A percentile compares a stretch with the other conserved stretches of the same genome.
Evolutionary conservation across 305 asterid species (phyloP).

Genomic region (Solanum chacoense): DNA sequence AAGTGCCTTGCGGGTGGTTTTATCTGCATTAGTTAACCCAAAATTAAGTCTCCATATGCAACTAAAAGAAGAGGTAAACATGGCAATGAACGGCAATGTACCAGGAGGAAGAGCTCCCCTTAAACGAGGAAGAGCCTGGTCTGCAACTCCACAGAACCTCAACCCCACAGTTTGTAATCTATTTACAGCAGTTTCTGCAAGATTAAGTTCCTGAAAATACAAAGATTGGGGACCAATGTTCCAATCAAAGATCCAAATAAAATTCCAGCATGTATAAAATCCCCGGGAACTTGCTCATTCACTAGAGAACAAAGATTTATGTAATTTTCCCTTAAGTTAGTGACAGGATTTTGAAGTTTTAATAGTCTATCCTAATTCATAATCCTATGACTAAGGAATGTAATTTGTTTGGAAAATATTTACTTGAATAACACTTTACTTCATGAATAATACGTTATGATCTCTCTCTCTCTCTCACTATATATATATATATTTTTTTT

Average conservation of each 20-base stretch:
- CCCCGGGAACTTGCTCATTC: background rate
- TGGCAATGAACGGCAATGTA: slow-evolving; percentile 18
- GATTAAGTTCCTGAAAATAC: slow-evolving; percentile 75
- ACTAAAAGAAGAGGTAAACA: background rate
- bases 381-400: background rate
- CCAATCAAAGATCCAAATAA: background rate
- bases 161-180: slow-evolving; percentile 94
- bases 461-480: background rate
- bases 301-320: background rate
- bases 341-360: background rate
- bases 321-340: background rate
- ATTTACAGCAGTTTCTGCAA: slow-evolving; percentile 70
- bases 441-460: background rate
- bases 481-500: background rate
- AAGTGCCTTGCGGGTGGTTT: slow-evolving; percentile 78
- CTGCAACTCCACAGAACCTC: slow-evolving; percentile 91
- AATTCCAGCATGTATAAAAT: background rate
- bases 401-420: background rate
- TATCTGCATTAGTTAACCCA: slow-evolving; percentile 45
- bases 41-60: slow-evolving; percentile 1
- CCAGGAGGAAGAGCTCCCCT: slow-evolving; percentile 98
- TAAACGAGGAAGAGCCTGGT: slow-evolving; percentile 89
- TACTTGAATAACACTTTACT: background rate
- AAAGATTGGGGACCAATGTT: background rate
- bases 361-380: background rate